Base-by-base conservation (phyloP, 768 basidiomycete species). In the Asterophora parasitica region DNA sequence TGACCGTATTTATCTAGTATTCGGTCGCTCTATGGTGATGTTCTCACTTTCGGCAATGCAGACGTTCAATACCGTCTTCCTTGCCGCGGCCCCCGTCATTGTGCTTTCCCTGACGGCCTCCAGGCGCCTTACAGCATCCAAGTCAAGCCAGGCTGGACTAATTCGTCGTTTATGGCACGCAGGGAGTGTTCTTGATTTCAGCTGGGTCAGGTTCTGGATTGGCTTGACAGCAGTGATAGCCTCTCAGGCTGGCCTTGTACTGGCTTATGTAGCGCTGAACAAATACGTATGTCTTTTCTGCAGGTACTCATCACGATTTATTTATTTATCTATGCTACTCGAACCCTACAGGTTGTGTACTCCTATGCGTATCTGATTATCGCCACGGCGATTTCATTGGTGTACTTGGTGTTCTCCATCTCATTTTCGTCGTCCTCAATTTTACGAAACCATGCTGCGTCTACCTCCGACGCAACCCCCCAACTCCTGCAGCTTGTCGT, bases 161-260 rank as follows among this genome's bases (percentile, higher is more conserved):
- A 31, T 33, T 13, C 28, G 35, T 12, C 49, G 49, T 37, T 13
- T 41, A 13, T 50, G 42, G 46, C 6, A 12, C 12, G 7, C 27
- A 8, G 19, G 16, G 31, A 11, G 31, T 10, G 12, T 20, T 1
- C 13, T 15, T 6, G 42, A 43, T 51, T 26, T 54, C 37, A 69
- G 65, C 35, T 81, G 80, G 65, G 65, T 70, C 17, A 78, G 79
- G 47, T 83, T 89, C 58, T 88, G 84, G 79, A 54, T 82, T 0
- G 74, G 81, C 1, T 55, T 87, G 31, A 38, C 72, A 7, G 54
- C 81, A 9, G 67, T 71, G 1, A 53, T 73, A 3, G 73, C 63
- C 6, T 53, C 76, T 2, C 78, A 85, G 52, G 67, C 62, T 2
- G 67, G 71, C 2, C 64, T 88, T 6, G 67, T 79, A 2, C 58